A percentile compares a stretch with the other conserved stretches of the same genome.
Evolutionary conservation across 2,329 filamentous ascomycete species (phyloP).

Genomic region (Nemania diffusa): DNA sequence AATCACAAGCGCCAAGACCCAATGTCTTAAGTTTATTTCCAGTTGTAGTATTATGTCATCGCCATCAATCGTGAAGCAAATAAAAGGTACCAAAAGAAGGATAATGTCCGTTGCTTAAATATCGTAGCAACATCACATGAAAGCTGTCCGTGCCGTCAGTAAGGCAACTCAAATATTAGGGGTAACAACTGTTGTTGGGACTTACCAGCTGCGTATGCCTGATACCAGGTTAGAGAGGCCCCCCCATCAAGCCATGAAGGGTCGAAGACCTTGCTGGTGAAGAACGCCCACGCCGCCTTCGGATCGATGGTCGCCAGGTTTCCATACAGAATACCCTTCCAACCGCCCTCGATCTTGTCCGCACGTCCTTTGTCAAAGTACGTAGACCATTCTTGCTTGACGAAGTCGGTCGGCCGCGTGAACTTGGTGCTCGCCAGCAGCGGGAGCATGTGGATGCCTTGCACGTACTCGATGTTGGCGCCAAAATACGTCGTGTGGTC

Average conservation of each 20-base stretch:
- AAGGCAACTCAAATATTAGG: background rate
- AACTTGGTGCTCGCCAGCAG: slow-evolving; percentile 71
- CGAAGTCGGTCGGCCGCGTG: slow-evolving; percentile 74
- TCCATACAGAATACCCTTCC: slow-evolving; percentile 85
- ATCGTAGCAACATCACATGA: slow-evolving; percentile 39
- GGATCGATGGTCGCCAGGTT: slow-evolving; percentile 85
- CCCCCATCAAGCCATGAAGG: slow-evolving; percentile 80
- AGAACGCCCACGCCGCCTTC: slow-evolving; percentile 76
- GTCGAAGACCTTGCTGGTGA: slow-evolving; percentile 73
- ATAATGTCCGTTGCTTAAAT: background rate
- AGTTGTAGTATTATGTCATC: slow-evolving; percentile 3
- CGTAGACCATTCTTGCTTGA: slow-evolving; percentile 82
- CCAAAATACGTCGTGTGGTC: slow-evolving; percentile 95
- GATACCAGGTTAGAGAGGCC: slow-evolving; percentile 84
- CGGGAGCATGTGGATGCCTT: slow-evolving; percentile 80
- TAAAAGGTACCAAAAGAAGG: slow-evolving; percentile 6
- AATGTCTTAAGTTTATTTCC: background rate
- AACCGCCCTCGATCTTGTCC: slow-evolving; percentile 75
- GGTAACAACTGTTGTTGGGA: slow-evolving; percentile 34
- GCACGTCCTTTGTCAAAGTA: slow-evolving; percentile 78
- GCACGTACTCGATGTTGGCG: slow-evolving; percentile 74
- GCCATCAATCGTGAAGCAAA: background rate
- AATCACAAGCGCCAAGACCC: background rate
- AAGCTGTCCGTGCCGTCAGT: slow-evolving; percentile 41
- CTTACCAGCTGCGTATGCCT: slow-evolving; percentile 80